Percentiles rank a stretch among this genome's conserved stretches.
Conservation (phyloP, 169 alveolate species). For the Cryptosporidium parvum region DNA sequence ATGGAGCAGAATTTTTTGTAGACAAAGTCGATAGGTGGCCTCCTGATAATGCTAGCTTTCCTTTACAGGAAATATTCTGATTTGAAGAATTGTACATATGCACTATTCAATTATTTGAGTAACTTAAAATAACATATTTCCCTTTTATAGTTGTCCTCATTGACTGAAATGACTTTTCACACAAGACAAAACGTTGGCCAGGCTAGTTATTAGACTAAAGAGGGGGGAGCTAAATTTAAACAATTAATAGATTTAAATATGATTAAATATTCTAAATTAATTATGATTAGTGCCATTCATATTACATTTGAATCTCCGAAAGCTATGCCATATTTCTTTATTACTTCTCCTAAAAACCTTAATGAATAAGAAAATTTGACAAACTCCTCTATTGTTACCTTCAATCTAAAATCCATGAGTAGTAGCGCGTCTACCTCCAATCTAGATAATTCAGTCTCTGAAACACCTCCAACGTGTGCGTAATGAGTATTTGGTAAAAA, state of each 20-base stretch:
- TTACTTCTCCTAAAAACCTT: conserved; percentile 20
- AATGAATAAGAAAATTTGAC: conserved; percentile 29
- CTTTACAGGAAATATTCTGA: conserved; percentile 17
- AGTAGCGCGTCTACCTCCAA: conserved; percentile 31
- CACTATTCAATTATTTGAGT: neutral
- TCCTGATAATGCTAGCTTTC: conserved; percentile 2
- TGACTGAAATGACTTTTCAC: conserved; percentile 40
- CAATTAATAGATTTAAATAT: neutral
- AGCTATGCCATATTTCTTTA: neutral
- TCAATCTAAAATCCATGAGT: conserved; percentile 33
- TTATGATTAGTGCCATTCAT: neutral
- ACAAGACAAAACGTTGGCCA: conserved; percentile 75
- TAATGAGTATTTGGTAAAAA: conserved; percentile 32
- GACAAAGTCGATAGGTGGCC: neutral
- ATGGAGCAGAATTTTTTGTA: neutral
- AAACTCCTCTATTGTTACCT: conserved; percentile 51
- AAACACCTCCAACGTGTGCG: conserved; percentile 65
- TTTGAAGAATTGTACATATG: conserved; percentile 21
- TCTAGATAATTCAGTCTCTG: conserved; percentile 39
- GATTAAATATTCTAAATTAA: neutral
- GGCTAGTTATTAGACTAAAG: conserved; percentile 1
- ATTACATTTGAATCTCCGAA: neutral
- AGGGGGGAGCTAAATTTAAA: neutral
- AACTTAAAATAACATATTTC: conserved; percentile 5
- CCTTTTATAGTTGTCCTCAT: neutral